phyloP scores from a whole-genome alignment of 495 filamentous ascomycete species.

The Pyrenula massariospora region DNA sequence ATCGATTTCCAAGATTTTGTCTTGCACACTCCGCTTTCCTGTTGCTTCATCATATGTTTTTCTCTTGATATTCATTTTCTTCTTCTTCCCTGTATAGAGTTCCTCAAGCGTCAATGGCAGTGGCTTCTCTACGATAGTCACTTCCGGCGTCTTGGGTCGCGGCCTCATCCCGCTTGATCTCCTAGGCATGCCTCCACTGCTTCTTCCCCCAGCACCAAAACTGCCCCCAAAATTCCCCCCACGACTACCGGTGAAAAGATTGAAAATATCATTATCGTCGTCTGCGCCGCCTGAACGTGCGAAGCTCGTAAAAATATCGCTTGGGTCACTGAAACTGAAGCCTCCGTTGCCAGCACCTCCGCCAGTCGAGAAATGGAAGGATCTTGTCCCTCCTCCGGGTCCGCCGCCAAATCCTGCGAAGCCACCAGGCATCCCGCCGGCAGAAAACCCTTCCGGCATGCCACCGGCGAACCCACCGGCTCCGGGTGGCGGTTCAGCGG shows the following conservation, averaged over 20 bases:
- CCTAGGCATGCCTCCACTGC: constrained; percentile 30
- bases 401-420: constrained; percentile 45
- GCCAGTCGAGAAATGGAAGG: constrained; percentile 36
- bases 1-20: constrained; percentile 81
- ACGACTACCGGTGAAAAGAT: constrained; percentile 26
- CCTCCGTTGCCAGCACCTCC: constrained; percentile 38
- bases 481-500: constrained; percentile 46
- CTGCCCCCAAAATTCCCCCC: constrained; percentile 25
- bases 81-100: constrained; percentile 68
- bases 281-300: constrained; percentile 40
- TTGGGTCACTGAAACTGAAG: constrained; percentile 72
- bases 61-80: constrained; percentile 96
- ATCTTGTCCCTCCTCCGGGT: constrained; percentile 51
- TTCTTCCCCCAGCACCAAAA: constrained; percentile 22
- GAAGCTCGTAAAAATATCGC: constrained; percentile 77
- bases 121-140: constrained; percentile 79
- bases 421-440: constrained; percentile 23
- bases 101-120: constrained; percentile 78
- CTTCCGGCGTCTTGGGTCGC: constrained; percentile 61
- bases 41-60: constrained; percentile 75
- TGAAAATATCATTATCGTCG: constrained; percentile 44
- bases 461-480: constrained; percentile 35
- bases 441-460: constrained; percentile 8
- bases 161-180: constrained; percentile 16
- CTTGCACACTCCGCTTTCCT: constrained; percentile 73